These are phyloP conservation scores for Aureobasidium musti DNA, from an alignment of 2,329 filamentous ascomycete genomes.

Conservation along the genomic window DNA sequence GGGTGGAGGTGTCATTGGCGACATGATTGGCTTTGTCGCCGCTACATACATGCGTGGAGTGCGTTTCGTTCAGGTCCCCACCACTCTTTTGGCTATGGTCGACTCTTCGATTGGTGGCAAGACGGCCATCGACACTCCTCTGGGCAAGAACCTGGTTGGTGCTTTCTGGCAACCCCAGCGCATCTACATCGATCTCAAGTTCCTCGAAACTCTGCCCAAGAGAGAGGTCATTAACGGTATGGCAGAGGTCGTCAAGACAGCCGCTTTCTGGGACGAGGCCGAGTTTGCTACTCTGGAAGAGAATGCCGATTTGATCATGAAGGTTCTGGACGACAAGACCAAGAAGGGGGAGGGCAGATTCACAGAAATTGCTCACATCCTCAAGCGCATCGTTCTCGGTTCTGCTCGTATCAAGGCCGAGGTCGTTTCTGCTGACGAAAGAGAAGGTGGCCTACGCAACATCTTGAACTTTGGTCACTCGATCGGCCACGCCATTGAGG, in stretches of 20 bases:
- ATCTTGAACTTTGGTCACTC: slow-evolving; percentile 97
- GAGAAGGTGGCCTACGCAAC: slow-evolving; percentile 90
- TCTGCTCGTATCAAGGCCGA: slow-evolving; percentile 92
- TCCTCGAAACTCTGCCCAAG: slow-evolving; percentile 84
- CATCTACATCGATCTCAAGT: slow-evolving; percentile 91
- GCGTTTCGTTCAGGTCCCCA: slow-evolving; percentile 94
- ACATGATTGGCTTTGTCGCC: slow-evolving; percentile 96
- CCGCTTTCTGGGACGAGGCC: slow-evolving; percentile 88
- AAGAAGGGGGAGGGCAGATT: slow-evolving; percentile 63
- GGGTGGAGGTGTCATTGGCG: slow-evolving; percentile 94
- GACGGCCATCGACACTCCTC: slow-evolving; percentile 93
- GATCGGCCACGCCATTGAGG: slow-evolving; percentile 95
- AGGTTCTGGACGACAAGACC: slow-evolving; percentile 63
- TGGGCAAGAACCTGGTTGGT: slow-evolving; percentile 94
- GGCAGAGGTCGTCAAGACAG: slow-evolving; percentile 86
- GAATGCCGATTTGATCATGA: slow-evolving; percentile 75
- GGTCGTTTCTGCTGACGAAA: slow-evolving; percentile 91
- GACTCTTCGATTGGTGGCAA: slow-evolving; percentile 98
- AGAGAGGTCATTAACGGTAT: slow-evolving; percentile 98
- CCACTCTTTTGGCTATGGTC: slow-evolving; percentile 93
- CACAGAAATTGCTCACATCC: slow-evolving; percentile 59
- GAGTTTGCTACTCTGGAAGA: slow-evolving; percentile 85
- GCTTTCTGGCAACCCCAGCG: slow-evolving; percentile 95
- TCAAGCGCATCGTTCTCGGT: slow-evolving; percentile 71
- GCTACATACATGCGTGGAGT: slow-evolving; percentile 98